Conservation (phyloP, 2,329 filamentous ascomycete species). For the Emericellopsis atlantica region DNA sequence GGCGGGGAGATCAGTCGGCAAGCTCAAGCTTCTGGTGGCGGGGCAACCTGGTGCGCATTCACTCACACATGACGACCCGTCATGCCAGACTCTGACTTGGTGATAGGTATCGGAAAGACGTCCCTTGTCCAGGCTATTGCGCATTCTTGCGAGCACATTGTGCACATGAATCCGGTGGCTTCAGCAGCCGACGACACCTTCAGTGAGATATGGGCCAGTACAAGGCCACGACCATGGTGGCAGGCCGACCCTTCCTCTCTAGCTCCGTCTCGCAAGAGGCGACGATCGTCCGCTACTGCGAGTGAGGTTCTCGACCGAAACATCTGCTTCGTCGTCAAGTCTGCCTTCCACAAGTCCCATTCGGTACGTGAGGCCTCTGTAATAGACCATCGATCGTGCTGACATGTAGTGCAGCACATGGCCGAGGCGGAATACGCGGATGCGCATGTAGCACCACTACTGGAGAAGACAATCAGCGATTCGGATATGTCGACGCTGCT, state of each 20-base stretch:
- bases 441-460: constrained; percentile 15
- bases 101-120: constrained; percentile 69
- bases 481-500: constrained; percentile 65
- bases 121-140: constrained; percentile 81
- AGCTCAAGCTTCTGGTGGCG: constrained; percentile 78
- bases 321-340: constrained; percentile 83
- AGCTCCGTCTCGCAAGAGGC: constrained; percentile 35
- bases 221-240: constrained; percentile 78
- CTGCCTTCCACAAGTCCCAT: constrained; percentile 43
- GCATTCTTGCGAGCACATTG: constrained; percentile 79
- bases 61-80: not conserved
- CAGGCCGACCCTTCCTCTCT: constrained; percentile 65
- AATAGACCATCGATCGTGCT: not conserved
- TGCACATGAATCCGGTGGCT: constrained; percentile 68
- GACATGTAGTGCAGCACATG: constrained; percentile 16
- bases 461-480: constrained; percentile 48
- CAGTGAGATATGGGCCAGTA: constrained; percentile 65
- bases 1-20: constrained; percentile 70
- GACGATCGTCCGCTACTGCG: constrained; percentile 43
- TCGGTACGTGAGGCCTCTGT: constrained; percentile 27
- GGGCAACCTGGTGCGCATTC: constrained; percentile 34
- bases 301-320: constrained; percentile 82
- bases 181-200: constrained; percentile 22
- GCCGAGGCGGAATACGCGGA: constrained; percentile 62
- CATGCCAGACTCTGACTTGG: not conserved